These are phyloP conservation scores for Peniophora sp. DNA, from an alignment of 1,284 basidiomycete species.

Conservation along the genomic window DNA sequence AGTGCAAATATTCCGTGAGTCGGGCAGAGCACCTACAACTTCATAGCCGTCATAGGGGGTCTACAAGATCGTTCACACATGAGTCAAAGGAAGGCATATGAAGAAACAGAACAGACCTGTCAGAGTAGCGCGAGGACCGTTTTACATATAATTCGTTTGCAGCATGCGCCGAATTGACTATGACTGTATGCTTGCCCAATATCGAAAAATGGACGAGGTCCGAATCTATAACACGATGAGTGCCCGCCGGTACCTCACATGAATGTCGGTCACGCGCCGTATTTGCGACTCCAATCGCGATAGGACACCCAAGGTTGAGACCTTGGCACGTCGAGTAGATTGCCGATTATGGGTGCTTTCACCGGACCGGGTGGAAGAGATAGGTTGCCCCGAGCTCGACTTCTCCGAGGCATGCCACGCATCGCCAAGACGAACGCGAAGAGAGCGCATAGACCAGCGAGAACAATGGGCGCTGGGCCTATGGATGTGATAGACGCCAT, in stretches of 20 bases:
- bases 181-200: constrained; percentile 16
- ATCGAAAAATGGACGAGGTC: constrained; percentile 19
- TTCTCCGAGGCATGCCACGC: too few species aligned
- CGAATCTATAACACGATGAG: constrained; percentile 7
- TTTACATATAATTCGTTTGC: constrained; percentile 20
- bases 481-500: too few species aligned
- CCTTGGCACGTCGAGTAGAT: background rate
- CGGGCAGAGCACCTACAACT: background rate
- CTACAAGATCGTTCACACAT: background rate
- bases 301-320: background rate
- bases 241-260: too few species aligned
- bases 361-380: background rate
- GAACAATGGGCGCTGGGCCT: too few species aligned
- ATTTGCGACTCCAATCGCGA: background rate
- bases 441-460: too few species aligned
- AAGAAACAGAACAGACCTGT: constrained; percentile 7
- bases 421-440: too few species aligned
- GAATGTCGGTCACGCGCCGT: too few species aligned
- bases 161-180: constrained; percentile 19
- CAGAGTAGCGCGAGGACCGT: constrained; percentile 17
- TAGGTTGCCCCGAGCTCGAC: background rate
- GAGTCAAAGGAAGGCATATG: background rate
- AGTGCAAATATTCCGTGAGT: background rate
- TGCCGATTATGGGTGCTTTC: background rate
- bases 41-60: background rate